Percentiles rank a stretch among this genome's conserved stretches.
phyloP scores from a whole-genome alignment of 306 rosid genomes.

The Abrus pulchellus region DNA sequence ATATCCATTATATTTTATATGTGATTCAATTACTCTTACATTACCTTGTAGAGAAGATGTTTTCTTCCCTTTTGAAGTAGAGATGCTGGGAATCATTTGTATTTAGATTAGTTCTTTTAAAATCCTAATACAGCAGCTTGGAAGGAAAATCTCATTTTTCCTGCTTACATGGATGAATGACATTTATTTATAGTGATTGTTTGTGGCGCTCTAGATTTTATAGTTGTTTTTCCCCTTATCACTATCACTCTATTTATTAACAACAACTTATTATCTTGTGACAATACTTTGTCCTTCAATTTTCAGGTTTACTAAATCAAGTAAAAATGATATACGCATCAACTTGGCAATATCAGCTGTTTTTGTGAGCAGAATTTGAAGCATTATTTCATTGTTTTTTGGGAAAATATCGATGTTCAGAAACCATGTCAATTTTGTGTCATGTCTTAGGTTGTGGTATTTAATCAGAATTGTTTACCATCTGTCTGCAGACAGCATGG shows the following conservation, averaged over 20 bases:
- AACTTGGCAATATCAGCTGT: constrained; percentile 88
- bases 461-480: constrained; percentile 42
- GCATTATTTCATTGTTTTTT: constrained; percentile 21
- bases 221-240: constrained; percentile 8
- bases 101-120: constrained; percentile 17
- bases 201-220: constrained; percentile 34
- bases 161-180: constrained; percentile 6
- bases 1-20: neutral
- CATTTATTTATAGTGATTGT: constrained; percentile 27
- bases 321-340: constrained; percentile 76
- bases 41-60: constrained; percentile 27
- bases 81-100: constrained; percentile 27
- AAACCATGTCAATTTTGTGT: constrained; percentile 24
- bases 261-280: constrained; percentile 25
- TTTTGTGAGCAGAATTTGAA: constrained; percentile 75
- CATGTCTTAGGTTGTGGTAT: constrained; percentile 17
- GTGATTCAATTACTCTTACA: constrained; percentile 32
- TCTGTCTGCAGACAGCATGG: constrained; percentile 86
- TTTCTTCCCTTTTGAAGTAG: constrained; percentile 29
- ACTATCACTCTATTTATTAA: neutral
- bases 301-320: constrained; percentile 89
- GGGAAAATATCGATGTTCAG: constrained; percentile 17
- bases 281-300: constrained; percentile 46
- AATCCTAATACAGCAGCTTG: neutral
- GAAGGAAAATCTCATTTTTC: constrained; percentile 32